Evolutionary conservation across 305 asterid genomes (phyloP), one percentile per base, ranked within the genome.

Genomic region (Rubia peregrina): DNA sequence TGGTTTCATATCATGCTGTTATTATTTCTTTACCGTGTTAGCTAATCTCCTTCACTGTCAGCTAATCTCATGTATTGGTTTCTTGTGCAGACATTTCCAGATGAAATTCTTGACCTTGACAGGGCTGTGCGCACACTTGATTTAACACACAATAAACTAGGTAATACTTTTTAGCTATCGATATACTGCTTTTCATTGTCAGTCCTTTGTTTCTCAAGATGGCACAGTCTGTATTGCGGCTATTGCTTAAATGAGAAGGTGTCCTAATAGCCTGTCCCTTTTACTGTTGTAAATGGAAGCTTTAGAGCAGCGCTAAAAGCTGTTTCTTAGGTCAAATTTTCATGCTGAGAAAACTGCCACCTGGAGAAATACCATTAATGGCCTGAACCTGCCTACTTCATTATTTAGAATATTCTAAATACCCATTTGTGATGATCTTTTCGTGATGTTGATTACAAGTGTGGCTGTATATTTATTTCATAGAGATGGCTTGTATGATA

Each of bases 61-160:
- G 38, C 64, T 38, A 69, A 69, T 55, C 16, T 68, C 6, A 51
- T 68, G 9, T 55, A 51, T 61, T 76, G 22, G 17, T 68, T 69
- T 67, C 40, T 6, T 78, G 60, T 44, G 12, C 88, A 94, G 99
- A 79, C 89, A 74, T 89, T 94, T 83, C 97, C 98, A 0, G 91
- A 87, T 78, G 98, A 86, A 73, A 92, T 94, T 79, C 87, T 94
- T 64, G 90, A 88, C 61, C 84, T 91, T 65, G 96, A 87, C 75
- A 80, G 86, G 82, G 87, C 96, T 33, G 96, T 91, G 64, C 95
- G 97, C 36, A 90, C 97, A 21, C 91, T 93, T 68, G 98, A 93
- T 84, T 83, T 91, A 75, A 89, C 96, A 7, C 87, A 77, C 77
- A 93, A 93, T 71, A 91, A 80, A 84, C 64, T 93, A 74, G 92